Evolutionary conservation across 352 stramenopile species (phyloP), one percentile per base, ranked within the genome.

Genomic region (Globisporangium okanoganense): DNA sequence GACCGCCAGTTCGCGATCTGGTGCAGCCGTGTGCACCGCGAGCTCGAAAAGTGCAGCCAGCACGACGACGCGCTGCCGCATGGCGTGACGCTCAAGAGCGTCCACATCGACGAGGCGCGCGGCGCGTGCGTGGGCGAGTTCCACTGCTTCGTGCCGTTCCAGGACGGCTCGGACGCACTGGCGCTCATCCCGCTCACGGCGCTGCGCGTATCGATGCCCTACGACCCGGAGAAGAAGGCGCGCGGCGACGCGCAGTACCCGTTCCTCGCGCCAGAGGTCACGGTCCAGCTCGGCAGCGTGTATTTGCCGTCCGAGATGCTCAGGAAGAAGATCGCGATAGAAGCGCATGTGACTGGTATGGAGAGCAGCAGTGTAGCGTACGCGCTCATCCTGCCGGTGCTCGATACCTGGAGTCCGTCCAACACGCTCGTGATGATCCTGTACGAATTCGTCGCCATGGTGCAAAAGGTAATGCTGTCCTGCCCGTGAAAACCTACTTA

Each of bases 121-220:
- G 84, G 84, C 18, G 38, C 66, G 22, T 88, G 79, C 35, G 59
- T 76, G 25, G 68, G 70, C 62, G 79, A 86, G 22, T 88, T 94
- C 66, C 72, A 80, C 51, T 89, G 82, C 57, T 94, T 88, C 44
- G 79, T 90, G 43, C 82, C 84, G 8, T 91, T 94, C 61, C 77
- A 77, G 16, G 73, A 85, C 25, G 82, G 82, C 50, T 94, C 84
- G 1, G 81, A 85, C 43, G 82, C 82, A 36, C 74, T 94, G 2
- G 36, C 64, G 18, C 66, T 94, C 56, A 64, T 94, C 5, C 84
- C 84, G 29, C 69, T 87, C 5, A 87, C 70, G 5, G 64, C 72
- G 51, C 61, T 94, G 27, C 65, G 82, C 16, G 43, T 94, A 8
- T 58, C 58, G 3, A 90, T 90, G 79, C 71, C 79, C 4, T 92